These are phyloP conservation scores for Cymbidium sinense DNA, from an alignment of 106 monocot genomes.

Conservation along the genomic window DNA sequence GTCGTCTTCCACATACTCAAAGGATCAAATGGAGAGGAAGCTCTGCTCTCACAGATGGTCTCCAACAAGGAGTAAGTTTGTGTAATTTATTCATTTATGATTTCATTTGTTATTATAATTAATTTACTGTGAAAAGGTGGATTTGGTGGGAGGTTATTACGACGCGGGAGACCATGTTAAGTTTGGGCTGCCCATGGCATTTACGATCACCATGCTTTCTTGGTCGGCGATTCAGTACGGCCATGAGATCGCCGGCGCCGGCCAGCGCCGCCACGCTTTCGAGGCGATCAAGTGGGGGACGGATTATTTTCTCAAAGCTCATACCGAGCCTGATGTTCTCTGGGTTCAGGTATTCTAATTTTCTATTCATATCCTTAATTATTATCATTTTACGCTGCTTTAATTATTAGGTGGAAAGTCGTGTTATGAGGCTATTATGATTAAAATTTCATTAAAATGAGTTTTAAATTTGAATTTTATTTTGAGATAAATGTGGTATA, in stretches of 20 bases:
- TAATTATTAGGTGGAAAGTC: too few relatives aligned
- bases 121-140: conserved; percentile 5
- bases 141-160: conserved; percentile 20
- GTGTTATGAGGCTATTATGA: too few relatives aligned
- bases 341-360: conserved; percentile 12
- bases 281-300: conserved; percentile 21
- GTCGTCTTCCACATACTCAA: conserved; percentile 20
- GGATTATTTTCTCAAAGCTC: conserved; percentile 15
- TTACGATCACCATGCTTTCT: conserved; percentile 18
- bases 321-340: conserved; percentile 9
- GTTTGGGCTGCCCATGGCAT: conserved; percentile 25
- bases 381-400: too few relatives aligned
- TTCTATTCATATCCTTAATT: too few relatives aligned
- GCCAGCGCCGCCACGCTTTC: conserved; percentile 7
- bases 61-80: conserved; percentile 18
- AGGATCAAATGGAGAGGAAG: conserved; percentile 12
- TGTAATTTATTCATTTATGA: not conserved
- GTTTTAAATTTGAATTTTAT: too few relatives aligned
- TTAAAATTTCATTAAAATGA: too few relatives aligned
- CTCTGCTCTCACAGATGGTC: conserved; percentile 23
- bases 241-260: conserved; percentile 5
- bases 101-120: not conserved
- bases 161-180: conserved; percentile 22
- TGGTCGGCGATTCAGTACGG: conserved; percentile 15
- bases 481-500: too few relatives aligned